These are phyloP conservation scores for Ceratocystis harringtonii DNA, from an alignment of 2,329 filamentous ascomycete species.

Conservation along the genomic window DNA sequence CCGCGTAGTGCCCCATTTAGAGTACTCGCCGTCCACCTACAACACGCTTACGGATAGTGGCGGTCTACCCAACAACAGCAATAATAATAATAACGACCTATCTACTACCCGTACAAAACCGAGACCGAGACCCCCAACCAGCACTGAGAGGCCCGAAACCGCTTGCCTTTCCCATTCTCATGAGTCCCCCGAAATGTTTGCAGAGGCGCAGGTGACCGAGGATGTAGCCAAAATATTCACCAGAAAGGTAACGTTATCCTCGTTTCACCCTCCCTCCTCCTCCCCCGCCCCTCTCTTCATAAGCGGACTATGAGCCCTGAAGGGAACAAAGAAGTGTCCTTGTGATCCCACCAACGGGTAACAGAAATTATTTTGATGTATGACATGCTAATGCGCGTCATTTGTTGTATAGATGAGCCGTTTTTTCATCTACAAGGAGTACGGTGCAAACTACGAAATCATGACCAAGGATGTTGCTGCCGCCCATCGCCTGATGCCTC, in stretches of 20 bases:
- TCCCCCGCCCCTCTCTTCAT: not conserved
- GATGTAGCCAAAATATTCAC: slow-evolving; percentile 47
- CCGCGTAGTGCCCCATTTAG: slow-evolving; percentile 51
- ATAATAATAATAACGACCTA: not conserved
- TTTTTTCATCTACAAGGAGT: slow-evolving; percentile 83
- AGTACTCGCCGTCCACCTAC: slow-evolving; percentile 27
- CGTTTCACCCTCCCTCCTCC: not conserved
- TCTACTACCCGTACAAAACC: slow-evolving; percentile 24
- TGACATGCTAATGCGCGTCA: not conserved
- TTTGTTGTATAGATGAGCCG: slow-evolving; percentile 47
- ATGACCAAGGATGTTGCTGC: slow-evolving; percentile 65
- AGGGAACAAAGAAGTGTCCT: not conserved
- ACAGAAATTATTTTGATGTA: not conserved
- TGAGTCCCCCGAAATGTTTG: slow-evolving; percentile 35
- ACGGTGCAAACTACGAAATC: slow-evolving; percentile 75
- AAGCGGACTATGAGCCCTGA: not conserved
- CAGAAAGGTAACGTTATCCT: slow-evolving; percentile 33
- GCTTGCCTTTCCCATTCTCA: slow-evolving; percentile 29
- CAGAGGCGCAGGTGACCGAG: slow-evolving; percentile 44
- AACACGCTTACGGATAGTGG: not conserved
- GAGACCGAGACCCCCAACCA: slow-evolving; percentile 23
- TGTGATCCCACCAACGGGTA: not conserved
- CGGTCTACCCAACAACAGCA: not conserved
- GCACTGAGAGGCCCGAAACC: not conserved
- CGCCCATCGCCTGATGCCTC: slow-evolving; percentile 50